Evolutionary conservation across 1,284 basidiomycete genomes (phyloP).

Genomic region (Trametes versicolor): DNA sequence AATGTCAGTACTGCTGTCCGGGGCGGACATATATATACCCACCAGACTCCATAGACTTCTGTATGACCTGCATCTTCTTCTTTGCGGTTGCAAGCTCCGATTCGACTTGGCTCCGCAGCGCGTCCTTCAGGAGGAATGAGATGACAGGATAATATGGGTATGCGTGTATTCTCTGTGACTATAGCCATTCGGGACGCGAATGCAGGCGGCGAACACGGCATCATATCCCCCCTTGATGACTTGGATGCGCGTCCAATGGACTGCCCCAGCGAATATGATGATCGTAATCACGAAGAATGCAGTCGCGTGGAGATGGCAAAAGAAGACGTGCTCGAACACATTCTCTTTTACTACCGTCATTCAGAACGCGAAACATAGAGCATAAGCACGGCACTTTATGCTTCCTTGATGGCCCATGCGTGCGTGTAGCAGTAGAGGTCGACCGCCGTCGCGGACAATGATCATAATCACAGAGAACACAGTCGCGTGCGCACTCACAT

Average conservation of each 20-base stretch:
- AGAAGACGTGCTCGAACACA: too few species aligned
- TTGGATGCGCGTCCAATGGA: background rate
- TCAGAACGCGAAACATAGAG: too few species aligned
- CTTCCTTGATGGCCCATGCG: too few species aligned
- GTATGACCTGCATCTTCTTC: slow-evolving; percentile 74
- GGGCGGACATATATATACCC: slow-evolving; percentile 22
- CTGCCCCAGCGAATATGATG: too few species aligned
- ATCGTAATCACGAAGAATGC: too few species aligned
- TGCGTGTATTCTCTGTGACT: slow-evolving; percentile 6
- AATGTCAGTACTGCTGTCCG: background rate
- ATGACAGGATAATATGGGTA: background rate
- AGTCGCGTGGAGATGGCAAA: too few species aligned
- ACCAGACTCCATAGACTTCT: slow-evolving; percentile 71
- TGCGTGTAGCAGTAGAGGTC: background rate
- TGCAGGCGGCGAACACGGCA: background rate
- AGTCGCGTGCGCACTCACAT: slow-evolving; percentile 51
- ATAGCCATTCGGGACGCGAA: slow-evolving; percentile 10
- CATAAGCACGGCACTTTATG: background rate
- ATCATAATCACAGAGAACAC: slow-evolving; percentile 13
- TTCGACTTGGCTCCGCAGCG: slow-evolving; percentile 77
- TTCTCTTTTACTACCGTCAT: too few species aligned
- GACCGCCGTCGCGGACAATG: background rate
- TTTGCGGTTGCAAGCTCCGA: slow-evolving; percentile 80
- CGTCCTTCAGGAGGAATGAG: slow-evolving; percentile 54
- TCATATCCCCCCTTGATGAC: slow-evolving; percentile 2